Evolutionary conservation across 75 land plant genomes (phyloP), one percentile per base, ranked within the genome.

Genomic region (Pinus albicaulis): DNA sequence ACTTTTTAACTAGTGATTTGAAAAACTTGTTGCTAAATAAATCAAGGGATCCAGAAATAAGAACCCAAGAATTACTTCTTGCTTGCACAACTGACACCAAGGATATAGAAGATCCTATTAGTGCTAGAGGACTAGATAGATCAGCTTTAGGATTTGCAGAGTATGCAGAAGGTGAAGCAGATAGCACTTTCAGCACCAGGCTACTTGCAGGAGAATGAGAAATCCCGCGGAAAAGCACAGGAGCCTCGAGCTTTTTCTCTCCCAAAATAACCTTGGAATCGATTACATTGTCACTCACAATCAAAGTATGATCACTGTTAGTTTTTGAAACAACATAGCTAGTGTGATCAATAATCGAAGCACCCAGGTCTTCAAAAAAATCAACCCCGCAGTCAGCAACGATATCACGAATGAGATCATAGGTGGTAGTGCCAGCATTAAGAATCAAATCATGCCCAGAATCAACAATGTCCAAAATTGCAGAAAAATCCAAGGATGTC

Each of bases 151-250:
- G 95, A 72, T 88, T 91, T 68, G 95, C 98, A 72, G 99, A 97
- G 84, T 95, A 97, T 22, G 99, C 99, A 34, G 99, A 81, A 56
- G 93, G 82, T 53, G 99, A 95, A 23, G 99, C 95, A 77, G 99
- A 82, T 44, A 96, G 88, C 74, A 91, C 98, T 73, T 92, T 94
- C 75, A 96, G 76, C 7, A 88, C 92, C 99, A n/a, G n/a, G n/a
- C n/a, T n/a, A n/a, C n/a, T n/a, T n/a, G n/a, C n/a, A n/a, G n/a
- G n/a, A n/a, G n/a, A n/a, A n/a, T n/a, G n/a, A n/a, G n/a, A n/a
- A n/a, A n/a, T n/a, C n/a, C n/a, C n/a, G n/a, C n/a, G n/a, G n/a
- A n/a, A n/a, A n/a, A n/a, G n/a, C n/a, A n/a, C n/a, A n/a, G n/a
- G n/a, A n/a, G n/a, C 99, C 95, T 90, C 84, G 55, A 95, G 88